Percentiles rank a stretch among this genome's conserved stretches.
Conservation (phyloP, 768 basidiomycete species). For the Mycena polygramma region DNA sequence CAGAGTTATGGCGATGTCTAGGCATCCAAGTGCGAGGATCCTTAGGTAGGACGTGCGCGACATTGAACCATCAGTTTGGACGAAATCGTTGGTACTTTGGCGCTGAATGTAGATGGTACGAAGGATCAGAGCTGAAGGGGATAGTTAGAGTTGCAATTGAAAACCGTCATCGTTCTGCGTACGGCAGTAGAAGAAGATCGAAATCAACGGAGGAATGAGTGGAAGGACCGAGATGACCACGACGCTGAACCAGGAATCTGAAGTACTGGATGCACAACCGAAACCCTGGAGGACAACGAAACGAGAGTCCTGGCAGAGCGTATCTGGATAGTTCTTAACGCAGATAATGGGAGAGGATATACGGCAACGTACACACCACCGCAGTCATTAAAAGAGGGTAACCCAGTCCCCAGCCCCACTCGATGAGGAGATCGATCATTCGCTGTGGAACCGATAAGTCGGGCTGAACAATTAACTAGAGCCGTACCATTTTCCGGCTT, state of each 20-base stretch:
- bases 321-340: conserved; percentile 21
- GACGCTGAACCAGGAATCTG: conserved; percentile 34
- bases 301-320: conserved; percentile 25
- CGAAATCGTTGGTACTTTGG: conserved; percentile 11
- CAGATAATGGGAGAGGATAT: background rate
- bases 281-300: conserved; percentile 28
- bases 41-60: conserved; percentile 22
- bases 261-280: conserved; percentile 27
- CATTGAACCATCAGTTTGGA: conserved; percentile 22
- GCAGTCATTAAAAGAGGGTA: conserved; percentile 30
- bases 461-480: background rate
- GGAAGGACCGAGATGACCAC: conserved; percentile 28
- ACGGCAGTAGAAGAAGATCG: conserved; percentile 31
- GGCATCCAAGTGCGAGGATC: conserved; percentile 27
- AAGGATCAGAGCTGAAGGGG: conserved; percentile 22
- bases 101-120: conserved; percentile 25
- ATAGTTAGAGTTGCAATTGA: background rate
- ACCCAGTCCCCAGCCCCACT: conserved; percentile 31
- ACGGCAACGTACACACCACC: conserved; percentile 21
- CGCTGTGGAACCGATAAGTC: too few species aligned
- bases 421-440: conserved; percentile 6
- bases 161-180: background rate
- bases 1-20: conserved; percentile 27
- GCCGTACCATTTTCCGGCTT: conserved; percentile 21
- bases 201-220: conserved; percentile 28